Percentiles rank a stretch among this genome's conserved stretches.
These are phyloP conservation scores for Margaritispora aquatica DNA, from an alignment of 495 filamentous ascomycete species.

Conservation along the genomic window DNA sequence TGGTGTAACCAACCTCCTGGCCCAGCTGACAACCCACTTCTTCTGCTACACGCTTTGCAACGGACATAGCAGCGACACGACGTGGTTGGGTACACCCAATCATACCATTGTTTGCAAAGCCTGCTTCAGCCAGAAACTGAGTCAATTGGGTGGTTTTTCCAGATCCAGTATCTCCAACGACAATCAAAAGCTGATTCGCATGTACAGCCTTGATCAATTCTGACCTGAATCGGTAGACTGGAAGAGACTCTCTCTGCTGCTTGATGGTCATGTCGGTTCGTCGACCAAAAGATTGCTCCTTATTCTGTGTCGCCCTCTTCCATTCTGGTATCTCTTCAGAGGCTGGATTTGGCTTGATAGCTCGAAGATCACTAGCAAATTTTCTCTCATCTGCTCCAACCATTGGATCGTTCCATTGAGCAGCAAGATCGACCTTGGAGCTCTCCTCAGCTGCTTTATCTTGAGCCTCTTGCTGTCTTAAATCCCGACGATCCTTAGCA, in stretches of 20 bases:
- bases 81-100: slow-evolving; percentile 97
- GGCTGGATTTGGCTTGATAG: slow-evolving; percentile 36
- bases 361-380: slow-evolving; percentile 80
- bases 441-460: slow-evolving; percentile 75
- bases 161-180: slow-evolving; percentile 94
- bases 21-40: slow-evolving; percentile 91
- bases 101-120: slow-evolving; percentile 82
- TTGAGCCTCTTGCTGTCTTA: slow-evolving; percentile 82
- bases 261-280: slow-evolving; percentile 91
- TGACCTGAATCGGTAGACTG: slow-evolving; percentile 84
- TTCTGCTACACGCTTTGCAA: slow-evolving; percentile 93
- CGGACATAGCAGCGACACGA: slow-evolving; percentile 94
- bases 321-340: slow-evolving; percentile 79
- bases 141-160: slow-evolving; percentile 97
- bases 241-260: slow-evolving; percentile 84
- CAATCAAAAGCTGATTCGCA: slow-evolving; percentile 88
- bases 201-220: slow-evolving; percentile 83
- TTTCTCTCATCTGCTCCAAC: slow-evolving; percentile 72
- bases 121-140: slow-evolving; percentile 89
- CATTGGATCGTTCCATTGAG: slow-evolving; percentile 98
- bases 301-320: slow-evolving; percentile 79
- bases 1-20: slow-evolving; percentile 92
- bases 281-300: slow-evolving; percentile 77
- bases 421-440: slow-evolving; percentile 74
- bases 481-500: slow-evolving; percentile 85